Evolutionary conservation across 192 early-diverging fungal genomes (phyloP), one percentile per base, ranked within the genome.

Genomic region (Coemansia sp.): DNA sequence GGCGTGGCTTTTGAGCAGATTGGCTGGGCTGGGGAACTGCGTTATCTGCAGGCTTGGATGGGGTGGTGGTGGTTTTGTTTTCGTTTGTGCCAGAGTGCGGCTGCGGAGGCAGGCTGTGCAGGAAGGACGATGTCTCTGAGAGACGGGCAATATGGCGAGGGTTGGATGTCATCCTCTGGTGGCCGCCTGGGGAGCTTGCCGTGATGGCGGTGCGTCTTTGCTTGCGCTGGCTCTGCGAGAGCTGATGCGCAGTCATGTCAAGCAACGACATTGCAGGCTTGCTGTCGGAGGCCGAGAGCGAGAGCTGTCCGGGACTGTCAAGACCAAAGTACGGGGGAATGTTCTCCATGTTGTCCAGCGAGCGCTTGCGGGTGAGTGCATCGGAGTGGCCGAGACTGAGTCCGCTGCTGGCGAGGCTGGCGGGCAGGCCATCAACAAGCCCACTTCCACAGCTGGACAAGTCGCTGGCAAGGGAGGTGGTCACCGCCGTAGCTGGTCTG

Each of bases 171-270:
- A 68, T 61, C 23, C 65, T 59, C 48, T 72, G 68, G 54, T 64
- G 62, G 19, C 69, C 61, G 9, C 75, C 69, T 14, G 75, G 75
- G 28, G 75, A 78, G 75, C 75, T 72, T 50, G 69, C 68, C 0
- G 69, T 71, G 38, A 72, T 64, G 22, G 62, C 65, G 19, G 69
- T 71, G 55, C 75, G 69, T 28, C 69, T 68, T 13, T 68, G 65
- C 65, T 78, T 78, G 47, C 65, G 74, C 54, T 76, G 74, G 47
- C 41, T 70, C 62, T 78, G 75, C 8, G 75, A 70, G 5, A 62
- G 68, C 58, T 78, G 75, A 57, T 66, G 64, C 36, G 75, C 75
- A 7, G 75, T 54, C 20, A 78, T 17, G 62, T 72, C 69, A 10
- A 78, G 65, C 50, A 78, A 65, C 65, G 74, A 77, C n/a, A 71